These are phyloP conservation scores for Ampelomyces quisqualis DNA, from an alignment of 2,329 filamentous ascomycete species.

Conservation along the genomic window DNA sequence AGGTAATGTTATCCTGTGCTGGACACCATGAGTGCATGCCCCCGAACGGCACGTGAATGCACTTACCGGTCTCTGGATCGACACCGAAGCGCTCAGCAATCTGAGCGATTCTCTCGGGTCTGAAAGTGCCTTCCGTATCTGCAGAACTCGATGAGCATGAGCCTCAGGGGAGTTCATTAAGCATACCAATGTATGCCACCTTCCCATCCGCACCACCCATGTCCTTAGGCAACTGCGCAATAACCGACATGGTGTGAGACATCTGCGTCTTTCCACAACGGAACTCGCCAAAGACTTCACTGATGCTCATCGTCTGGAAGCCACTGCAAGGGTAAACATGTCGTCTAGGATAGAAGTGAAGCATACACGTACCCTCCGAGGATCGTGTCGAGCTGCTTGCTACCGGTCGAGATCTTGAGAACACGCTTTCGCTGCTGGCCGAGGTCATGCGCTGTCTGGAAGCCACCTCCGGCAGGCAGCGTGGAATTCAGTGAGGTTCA, in stretches of 20 bases:
- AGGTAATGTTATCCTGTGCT: conserved; percentile 67
- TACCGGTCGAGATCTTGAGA: conserved; percentile 67
- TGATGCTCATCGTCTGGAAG: conserved; percentile 70
- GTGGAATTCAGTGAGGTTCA: conserved; percentile 9
- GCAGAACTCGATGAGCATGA: conserved; percentile 4
- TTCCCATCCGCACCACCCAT: conserved; percentile 68
- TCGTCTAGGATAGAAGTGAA: background rate
- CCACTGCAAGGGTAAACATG: conserved; percentile 49
- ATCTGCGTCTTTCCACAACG: conserved; percentile 70
- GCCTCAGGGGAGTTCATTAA: too few species aligned
- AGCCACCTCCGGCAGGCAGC: conserved; percentile 60
- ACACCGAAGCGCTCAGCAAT: conserved; percentile 66
- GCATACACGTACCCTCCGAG: conserved; percentile 56
- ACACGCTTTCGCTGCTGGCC: conserved; percentile 63
- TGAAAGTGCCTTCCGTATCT: conserved; percentile 53
- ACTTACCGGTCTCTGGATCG: conserved; percentile 38
- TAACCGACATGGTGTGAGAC: conserved; percentile 67
- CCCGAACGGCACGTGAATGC: background rate
- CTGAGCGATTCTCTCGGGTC: conserved; percentile 66
- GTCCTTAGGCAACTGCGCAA: conserved; percentile 60
- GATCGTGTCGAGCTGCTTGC: conserved; percentile 66
- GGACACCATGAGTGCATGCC: conserved; percentile 55
- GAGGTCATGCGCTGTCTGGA: conserved; percentile 67
- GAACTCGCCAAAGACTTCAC: conserved; percentile 63
- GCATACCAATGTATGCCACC: conserved; percentile 64